Conservation (phyloP, 768 basidiomycete genomes). For the Pisolithus albus region DNA sequence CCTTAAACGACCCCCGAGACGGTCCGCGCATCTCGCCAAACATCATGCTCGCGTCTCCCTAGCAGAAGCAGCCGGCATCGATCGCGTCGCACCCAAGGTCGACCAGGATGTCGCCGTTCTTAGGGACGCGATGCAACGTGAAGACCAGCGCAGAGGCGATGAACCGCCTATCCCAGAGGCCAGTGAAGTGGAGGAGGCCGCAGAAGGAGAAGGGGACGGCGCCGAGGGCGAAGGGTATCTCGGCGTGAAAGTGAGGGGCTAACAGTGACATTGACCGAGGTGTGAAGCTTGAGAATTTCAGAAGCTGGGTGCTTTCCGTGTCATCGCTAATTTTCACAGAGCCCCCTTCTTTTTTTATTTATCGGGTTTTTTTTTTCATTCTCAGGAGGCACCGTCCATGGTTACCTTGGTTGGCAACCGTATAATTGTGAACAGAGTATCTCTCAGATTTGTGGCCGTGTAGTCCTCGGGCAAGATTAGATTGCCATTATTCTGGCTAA, state of each 20-base stretch:
- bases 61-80: constrained; percentile 78
- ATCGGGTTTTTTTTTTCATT: too few species aligned
- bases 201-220: constrained; percentile 25
- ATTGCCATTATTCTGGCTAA: too few species aligned
- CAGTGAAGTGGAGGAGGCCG: constrained; percentile 19
- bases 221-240: constrained; percentile 27
- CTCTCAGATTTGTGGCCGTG: too few species aligned
- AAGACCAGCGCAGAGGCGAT: constrained; percentile 39
- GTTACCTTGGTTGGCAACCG: too few species aligned
- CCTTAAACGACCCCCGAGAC: constrained; percentile 80
- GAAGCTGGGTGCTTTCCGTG: too few species aligned
- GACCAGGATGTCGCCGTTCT: constrained; percentile 79
- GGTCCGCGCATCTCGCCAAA: constrained; percentile 72
- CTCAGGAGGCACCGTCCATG: too few species aligned
- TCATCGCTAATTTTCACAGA: too few species aligned
- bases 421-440: too few species aligned
- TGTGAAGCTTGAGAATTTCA: too few species aligned
- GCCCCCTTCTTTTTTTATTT: too few species aligned
- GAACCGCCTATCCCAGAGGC: constrained; percentile 9
- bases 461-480: too few species aligned
- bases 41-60: constrained; percentile 80
- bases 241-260: constrained; percentile 20
- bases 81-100: constrained; percentile 79
- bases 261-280: not conserved
- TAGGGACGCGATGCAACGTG: constrained; percentile 69